Percentiles rank a stretch among this genome's conserved stretches.
These are phyloP conservation scores for Crithidia expoeki DNA, from an alignment of 208 protist species.

Conservation along the genomic window DNA sequence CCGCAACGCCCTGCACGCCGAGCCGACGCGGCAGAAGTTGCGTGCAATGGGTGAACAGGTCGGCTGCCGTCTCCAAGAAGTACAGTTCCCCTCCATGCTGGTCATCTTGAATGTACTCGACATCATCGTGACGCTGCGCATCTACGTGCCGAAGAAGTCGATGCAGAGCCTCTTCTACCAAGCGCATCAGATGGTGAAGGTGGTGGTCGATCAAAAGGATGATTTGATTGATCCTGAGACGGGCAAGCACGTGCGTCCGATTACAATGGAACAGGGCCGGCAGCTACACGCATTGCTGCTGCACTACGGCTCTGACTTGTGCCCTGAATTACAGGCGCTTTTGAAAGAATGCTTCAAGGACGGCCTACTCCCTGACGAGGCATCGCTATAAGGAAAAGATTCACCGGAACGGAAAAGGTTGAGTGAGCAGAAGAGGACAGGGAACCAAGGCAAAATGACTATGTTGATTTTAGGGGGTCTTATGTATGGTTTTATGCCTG, in stretches of 20 bases:
- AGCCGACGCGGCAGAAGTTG: constrained; percentile 86
- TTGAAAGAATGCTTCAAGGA: constrained; percentile 80
- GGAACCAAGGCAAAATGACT: too few species aligned
- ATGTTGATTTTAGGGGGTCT: too few species aligned
- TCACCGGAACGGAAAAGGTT: neutral
- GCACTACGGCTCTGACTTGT: constrained; percentile 83
- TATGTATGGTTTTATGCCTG: too few species aligned
- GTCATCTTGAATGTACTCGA: constrained; percentile 77
- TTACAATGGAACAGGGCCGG: constrained; percentile 85
- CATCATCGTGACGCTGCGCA: constrained; percentile 82
- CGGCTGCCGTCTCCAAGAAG: constrained; percentile 79
- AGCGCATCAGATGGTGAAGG: constrained; percentile 71
- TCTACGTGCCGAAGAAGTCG: constrained; percentile 89
- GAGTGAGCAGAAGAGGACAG: too few species aligned
- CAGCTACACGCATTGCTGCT: constrained; percentile 83
- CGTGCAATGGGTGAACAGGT: constrained; percentile 87
- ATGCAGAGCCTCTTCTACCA: constrained; percentile 75
- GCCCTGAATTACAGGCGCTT: constrained; percentile 55
- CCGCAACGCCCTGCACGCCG: constrained; percentile 81
- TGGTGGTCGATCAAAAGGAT: constrained; percentile 71
- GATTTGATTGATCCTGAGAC: constrained; percentile 79
- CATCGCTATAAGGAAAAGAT: constrained; percentile 48
- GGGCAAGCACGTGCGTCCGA: constrained; percentile 61
- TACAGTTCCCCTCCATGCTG: constrained; percentile 60
- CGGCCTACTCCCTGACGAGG: constrained; percentile 82